These are phyloP conservation scores for Arthrobotrys musiformis DNA, from an alignment of 2,329 filamentous ascomycete genomes.

Conservation along the genomic window DNA sequence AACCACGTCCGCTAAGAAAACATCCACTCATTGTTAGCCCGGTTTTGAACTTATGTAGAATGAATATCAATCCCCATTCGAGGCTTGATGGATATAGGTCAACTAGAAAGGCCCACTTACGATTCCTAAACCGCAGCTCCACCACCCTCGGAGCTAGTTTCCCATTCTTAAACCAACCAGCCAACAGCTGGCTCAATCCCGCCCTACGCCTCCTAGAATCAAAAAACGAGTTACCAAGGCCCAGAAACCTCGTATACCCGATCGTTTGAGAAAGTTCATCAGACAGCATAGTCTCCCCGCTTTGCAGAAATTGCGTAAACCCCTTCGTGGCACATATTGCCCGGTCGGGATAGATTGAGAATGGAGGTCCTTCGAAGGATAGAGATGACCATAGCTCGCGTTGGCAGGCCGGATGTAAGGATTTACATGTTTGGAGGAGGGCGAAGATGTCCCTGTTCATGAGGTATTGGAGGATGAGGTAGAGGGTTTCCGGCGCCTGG, in stretches of 20 bases:
- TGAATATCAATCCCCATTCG: too few relatives aligned
- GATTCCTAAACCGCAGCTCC: not conserved
- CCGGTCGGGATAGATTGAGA: not conserved
- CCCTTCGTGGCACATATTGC: not conserved
- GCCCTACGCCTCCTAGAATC: not conserved
- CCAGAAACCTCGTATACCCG: not conserved
- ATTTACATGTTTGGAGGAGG: constrained; percentile 21
- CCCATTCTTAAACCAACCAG: not conserved
- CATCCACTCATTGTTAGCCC: not conserved
- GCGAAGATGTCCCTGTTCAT: not conserved
- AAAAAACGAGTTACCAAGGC: not conserved
- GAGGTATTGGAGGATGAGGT: constrained; percentile 15
- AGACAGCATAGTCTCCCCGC: not conserved
- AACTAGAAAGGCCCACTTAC: not conserved
- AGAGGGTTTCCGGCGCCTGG: constrained; percentile 13
- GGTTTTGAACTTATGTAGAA: not conserved
- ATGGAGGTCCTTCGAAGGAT: not conserved
- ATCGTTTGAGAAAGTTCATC: not conserved
- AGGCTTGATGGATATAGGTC: too few relatives aligned
- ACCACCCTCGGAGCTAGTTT: not conserved
- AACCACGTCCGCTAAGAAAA: not conserved
- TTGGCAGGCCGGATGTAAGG: constrained; percentile 8
- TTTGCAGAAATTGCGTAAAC: not conserved
- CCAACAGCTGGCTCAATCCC: not conserved
- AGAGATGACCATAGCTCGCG: constrained; percentile 3